Conservation (phyloP, 176 grass and related monocot genomes). For the Raddia distichophylla region DNA sequence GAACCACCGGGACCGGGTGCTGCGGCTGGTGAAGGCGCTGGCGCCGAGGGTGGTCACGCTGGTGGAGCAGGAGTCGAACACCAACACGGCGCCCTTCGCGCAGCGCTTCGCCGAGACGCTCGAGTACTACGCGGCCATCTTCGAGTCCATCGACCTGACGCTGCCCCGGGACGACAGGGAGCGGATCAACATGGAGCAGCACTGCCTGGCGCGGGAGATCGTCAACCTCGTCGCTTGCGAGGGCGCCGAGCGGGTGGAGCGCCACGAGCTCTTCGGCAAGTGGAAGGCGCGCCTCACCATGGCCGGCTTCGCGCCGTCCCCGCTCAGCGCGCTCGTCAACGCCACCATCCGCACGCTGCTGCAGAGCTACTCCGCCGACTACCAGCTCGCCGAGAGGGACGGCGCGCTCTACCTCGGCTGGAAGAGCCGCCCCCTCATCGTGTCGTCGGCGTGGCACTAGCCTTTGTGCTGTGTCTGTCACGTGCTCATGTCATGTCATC, state of each 20-base stretch:
- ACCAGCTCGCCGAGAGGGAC: constrained; percentile 78
- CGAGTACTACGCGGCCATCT: constrained; percentile 86
- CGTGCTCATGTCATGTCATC: too few species aligned
- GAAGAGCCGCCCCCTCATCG: constrained; percentile 74
- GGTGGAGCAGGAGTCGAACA: constrained; percentile 91
- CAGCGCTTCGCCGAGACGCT: constrained; percentile 79
- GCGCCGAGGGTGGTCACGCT: constrained; percentile 85
- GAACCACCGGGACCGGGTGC: constrained; percentile 80
- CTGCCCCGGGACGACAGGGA: constrained; percentile 67
- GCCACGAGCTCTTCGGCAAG: constrained; percentile 84
- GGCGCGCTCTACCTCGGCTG: constrained; percentile 90
- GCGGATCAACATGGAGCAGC: constrained; percentile 85
- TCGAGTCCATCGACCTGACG: constrained; percentile 88
- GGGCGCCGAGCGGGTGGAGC: constrained; percentile 78
- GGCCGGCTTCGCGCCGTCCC: constrained; percentile 83
- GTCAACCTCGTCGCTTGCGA: constrained; percentile 90
- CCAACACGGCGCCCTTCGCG: constrained; percentile 77
- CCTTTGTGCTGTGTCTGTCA: not conserved
- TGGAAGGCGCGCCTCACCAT: constrained; percentile 85
- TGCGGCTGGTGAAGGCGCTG: constrained; percentile 75
- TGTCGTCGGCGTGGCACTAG: constrained; percentile 94
- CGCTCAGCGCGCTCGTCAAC: constrained; percentile 78
- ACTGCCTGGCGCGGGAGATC: constrained; percentile 90
- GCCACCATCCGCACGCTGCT: constrained; percentile 82
- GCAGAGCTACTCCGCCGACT: constrained; percentile 77